Percentiles rank a stretch among this genome's conserved stretches.
Conservation (phyloP, 2,329 filamentous ascomycete genomes). For the Helotiales sp. region DNA sequence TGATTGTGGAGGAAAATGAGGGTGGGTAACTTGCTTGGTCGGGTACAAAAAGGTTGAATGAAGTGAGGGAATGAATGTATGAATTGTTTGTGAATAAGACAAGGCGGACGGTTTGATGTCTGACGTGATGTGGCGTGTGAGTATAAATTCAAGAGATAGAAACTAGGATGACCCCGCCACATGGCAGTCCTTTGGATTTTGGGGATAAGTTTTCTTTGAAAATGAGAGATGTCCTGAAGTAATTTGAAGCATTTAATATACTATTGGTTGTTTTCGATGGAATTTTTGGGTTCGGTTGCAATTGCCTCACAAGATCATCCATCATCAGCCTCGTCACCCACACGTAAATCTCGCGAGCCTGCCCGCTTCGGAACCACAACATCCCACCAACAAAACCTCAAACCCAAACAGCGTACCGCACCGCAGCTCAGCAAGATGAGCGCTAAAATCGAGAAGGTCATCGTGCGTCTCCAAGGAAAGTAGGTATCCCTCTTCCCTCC, state of each 20-base stretch:
- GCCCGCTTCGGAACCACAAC: neutral
- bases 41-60: no score
- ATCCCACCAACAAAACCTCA: neutral
- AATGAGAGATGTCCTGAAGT: no score
- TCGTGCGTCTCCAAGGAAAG: conserved; percentile 79
- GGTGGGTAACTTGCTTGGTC: no score
- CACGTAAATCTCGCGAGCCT: neutral
- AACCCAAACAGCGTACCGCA: neutral
- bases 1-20: no score
- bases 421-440: conserved; percentile 43
- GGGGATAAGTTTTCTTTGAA: no score
- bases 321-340: neutral
- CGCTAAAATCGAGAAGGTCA: conserved; percentile 71
- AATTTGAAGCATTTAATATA: no score
- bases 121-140: neutral
- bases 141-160: neutral
- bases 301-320: no score
- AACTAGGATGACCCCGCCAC: neutral
- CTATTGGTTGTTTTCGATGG: no score
- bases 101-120: neutral
- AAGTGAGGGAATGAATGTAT: no score
- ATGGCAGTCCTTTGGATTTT: neutral
- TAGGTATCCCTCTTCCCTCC: conserved; percentile 45
- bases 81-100: no score
- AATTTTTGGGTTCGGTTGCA: no score